phyloP scores from a whole-genome alignment of 1,284 basidiomycete species.

The Calocybe gambosa region DNA sequence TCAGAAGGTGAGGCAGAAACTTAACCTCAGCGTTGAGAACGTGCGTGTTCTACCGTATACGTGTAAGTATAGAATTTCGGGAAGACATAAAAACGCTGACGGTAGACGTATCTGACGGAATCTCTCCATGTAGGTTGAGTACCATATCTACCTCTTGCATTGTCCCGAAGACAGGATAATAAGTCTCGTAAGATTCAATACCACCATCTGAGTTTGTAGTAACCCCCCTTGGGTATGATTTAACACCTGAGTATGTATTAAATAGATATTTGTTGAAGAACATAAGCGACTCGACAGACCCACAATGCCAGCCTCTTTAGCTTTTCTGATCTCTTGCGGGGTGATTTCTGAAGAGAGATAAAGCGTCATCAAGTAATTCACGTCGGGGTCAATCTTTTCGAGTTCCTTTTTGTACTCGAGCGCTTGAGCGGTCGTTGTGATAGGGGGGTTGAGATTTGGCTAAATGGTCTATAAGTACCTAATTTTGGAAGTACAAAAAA shows the following conservation, averaged over 20 bases:
- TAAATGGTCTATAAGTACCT: constrained; percentile 23
- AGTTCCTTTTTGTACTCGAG: constrained; percentile 77
- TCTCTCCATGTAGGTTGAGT: constrained; percentile 95
- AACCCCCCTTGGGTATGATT: constrained; percentile 96
- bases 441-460: constrained; percentile 94
- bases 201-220: constrained; percentile 97
- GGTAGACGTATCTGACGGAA: constrained; percentile 81
- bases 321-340: constrained; percentile 86
- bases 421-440: constrained; percentile 82
- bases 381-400: constrained; percentile 68
- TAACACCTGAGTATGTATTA: constrained; percentile 63
- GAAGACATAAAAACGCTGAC: constrained; percentile 37
- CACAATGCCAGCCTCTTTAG: constrained; percentile 77
- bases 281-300: constrained; percentile 36
- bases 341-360: constrained; percentile 92
- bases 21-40: constrained; percentile 90
- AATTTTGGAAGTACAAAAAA: not conserved
- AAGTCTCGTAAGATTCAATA: constrained; percentile 93
- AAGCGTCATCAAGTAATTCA: constrained; percentile 93
- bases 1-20: constrained; percentile 86
- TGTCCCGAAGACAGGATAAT: constrained; percentile 91
- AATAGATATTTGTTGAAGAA: not conserved
- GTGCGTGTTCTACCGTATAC: constrained; percentile 67
- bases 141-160: constrained; percentile 96
- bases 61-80: constrained; percentile 1